These are phyloP conservation scores for Graphiopsis chlorocephala DNA, from an alignment of 2,329 filamentous ascomycete species.

Conservation along the genomic window DNA sequence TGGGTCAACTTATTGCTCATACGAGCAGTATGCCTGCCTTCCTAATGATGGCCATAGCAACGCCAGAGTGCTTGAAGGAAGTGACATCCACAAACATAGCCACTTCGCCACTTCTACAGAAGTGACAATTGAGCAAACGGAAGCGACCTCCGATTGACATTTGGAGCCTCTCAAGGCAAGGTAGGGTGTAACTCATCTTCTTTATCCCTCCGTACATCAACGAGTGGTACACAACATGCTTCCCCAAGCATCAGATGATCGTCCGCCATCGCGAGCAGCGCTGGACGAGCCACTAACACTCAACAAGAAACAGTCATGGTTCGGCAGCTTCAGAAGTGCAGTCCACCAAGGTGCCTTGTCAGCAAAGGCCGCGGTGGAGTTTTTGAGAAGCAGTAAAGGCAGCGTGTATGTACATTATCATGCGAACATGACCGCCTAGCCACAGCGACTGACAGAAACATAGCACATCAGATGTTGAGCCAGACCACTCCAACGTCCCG, in stretches of 20 bases:
- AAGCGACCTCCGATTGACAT: not conserved
- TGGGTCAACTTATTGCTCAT: not conserved
- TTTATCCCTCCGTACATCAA: not conserved
- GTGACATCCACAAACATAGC: not conserved
- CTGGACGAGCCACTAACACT: slow-evolving; percentile 13
- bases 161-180: not conserved
- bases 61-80: not conserved
- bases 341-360: slow-evolving; percentile 15
- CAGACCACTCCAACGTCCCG: not conserved
- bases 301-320: slow-evolving; percentile 19
- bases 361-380: slow-evolving; percentile 19
- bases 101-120: not conserved
- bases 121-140: not conserved
- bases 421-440: not conserved
- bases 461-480: not conserved
- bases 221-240: slow-evolving; percentile 6
- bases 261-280: not conserved
- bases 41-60: not conserved
- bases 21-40: not conserved
- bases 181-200: not conserved
- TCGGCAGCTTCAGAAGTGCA: slow-evolving; percentile 15
- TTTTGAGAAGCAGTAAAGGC: not conserved
- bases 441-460: not conserved
- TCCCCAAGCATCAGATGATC: slow-evolving; percentile 1
- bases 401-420: not conserved